A percentile compares a stretch with the other conserved stretches of the same genome.
phyloP scores from a whole-genome alignment of 495 filamentous ascomycete species.

The Lasiosphaeria ovina region DNA sequence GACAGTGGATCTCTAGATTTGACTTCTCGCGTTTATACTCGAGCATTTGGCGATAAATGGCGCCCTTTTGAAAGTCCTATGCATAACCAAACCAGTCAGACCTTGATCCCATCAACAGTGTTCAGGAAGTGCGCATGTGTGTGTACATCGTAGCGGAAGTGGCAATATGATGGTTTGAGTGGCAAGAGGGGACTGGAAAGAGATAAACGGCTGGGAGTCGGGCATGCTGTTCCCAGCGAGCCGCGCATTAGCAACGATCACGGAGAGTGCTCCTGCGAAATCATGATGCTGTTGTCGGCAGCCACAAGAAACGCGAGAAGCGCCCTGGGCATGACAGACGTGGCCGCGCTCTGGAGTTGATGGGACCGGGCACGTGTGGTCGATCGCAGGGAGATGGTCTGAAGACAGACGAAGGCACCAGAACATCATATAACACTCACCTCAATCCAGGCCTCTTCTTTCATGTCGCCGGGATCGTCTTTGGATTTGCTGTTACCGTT shows the following conservation, averaged over 20 bases:
- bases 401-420: conserved; percentile 9
- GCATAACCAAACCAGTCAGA: conserved; percentile 31
- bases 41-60: conserved; percentile 94
- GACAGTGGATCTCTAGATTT: conserved; percentile 70
- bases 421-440: conserved; percentile 56
- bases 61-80: conserved; percentile 95
- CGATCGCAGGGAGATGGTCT: conserved; percentile 5
- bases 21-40: conserved; percentile 91
- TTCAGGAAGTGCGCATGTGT: conserved; percentile 15
- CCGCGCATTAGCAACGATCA: conserved; percentile 49
- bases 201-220: conserved; percentile 28
- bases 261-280: conserved; percentile 32
- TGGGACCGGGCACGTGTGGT: conserved; percentile 13
- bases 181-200: conserved; percentile 23
- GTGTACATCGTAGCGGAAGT: conserved; percentile 29
- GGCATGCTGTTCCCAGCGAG: conserved; percentile 45
- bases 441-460: conserved; percentile 77
- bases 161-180: conserved; percentile 21
- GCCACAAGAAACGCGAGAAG: conserved; percentile 10
- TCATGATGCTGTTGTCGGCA: conserved; percentile 26
- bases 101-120: conserved; percentile 17
- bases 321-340: conserved; percentile 11
- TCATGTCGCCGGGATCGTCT: conserved; percentile 71
- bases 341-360: conserved; percentile 11
- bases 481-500: conserved; percentile 73